Base-by-base conservation (phyloP, 148 eudicot species). In the Fagopyrum homotropicum region DNA sequence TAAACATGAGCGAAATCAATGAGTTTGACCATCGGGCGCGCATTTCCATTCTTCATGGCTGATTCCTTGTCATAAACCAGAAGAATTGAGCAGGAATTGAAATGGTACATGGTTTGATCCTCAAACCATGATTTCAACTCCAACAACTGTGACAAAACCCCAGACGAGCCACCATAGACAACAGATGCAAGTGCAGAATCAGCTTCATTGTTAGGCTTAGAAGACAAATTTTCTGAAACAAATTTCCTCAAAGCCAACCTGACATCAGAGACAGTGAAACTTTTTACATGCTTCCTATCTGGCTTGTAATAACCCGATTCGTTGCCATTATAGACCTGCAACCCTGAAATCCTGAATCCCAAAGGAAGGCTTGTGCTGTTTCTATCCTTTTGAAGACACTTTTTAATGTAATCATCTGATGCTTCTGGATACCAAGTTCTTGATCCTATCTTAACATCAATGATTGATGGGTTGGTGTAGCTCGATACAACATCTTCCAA, bases 81-180 rank as follows among this genome's bases (percentile, higher is more conserved):
- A 49, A 92, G 86, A 81, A 90, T 49, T 7, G 98, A 94, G 77
- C 92, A 87, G 3, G 91, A 82, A 80, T 82, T 77, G 72, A 95
- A 90, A 64, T 95, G 98, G 56, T 82, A 92, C 40, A 79, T 74
- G 0, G 99, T 95, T 81, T 95, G 99, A 68, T 89, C 88, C 77
- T 95, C 99, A 75, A 95, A 92, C 99, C 99, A 95, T 46, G 91
- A 84, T 80, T 95, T 95, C 51, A 95, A 81, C 84, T 95, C 96
- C 81, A 79, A 47, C 47, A 95, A 50, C 69, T 92, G 96, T 2
- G 90, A 83, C 83, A 95, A 80, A 79, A 95, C 90, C 46, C 97
- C 99, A 16, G 79, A 69, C 2, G 88, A 73, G 44, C 94, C 97
- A 16, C 96, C 94, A 77, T 85, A 92, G 49, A 90, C 90, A 55